Evolutionary conservation across 176 grass and related monocot genomes (phyloP), one percentile per base, ranked within the genome.

Genomic region (Poa pratensis): DNA sequence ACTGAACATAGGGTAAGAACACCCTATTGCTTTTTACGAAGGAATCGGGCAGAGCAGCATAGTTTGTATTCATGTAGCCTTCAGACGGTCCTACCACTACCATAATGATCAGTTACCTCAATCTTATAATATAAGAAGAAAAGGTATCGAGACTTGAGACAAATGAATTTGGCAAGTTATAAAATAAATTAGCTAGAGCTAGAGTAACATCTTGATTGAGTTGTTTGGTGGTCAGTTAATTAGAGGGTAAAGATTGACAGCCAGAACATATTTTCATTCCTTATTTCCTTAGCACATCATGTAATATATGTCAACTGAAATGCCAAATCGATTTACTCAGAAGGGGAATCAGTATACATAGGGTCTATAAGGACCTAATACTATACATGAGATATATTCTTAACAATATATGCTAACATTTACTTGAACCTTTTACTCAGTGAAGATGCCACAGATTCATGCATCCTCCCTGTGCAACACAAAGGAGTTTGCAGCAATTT

Each of bases 1-100:
- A 49, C 19, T 78, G 66, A 84, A 73, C 72, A 28, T 19, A 23
- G 79, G 18, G 37, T 80, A 80, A 89, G 46, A 76, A 20, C 34
- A 63, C 69, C 30, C 1, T 82, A 69, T 71, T 11, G 5, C 5
- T n/a, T 62, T 63, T 90, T 53, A 81, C 10, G 53, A 45, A 63
- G 53, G 34, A 86, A 43, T 77, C 17, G 52, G 13, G 23, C 16
- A 61, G 6, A 77, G 32, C 9, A 64, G 17, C 53, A 55, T 7
- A 10, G 66, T 7, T 63, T 78, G 53, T 70, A 82, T 82, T 82
- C 63, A 13, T 24, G 13, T 53, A 52, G 78, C 16, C 22, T 62
- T 65, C 61, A 80, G 42, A 79, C 3, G 28, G 48, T 39, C 75
- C 49, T 55, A 84, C 27, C 14, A 49, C 35, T 23, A 74, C 37